Evolutionary conservation across 352 stramenopile species (phyloP).

Genomic region (Phytopythium kandeliae): DNA sequence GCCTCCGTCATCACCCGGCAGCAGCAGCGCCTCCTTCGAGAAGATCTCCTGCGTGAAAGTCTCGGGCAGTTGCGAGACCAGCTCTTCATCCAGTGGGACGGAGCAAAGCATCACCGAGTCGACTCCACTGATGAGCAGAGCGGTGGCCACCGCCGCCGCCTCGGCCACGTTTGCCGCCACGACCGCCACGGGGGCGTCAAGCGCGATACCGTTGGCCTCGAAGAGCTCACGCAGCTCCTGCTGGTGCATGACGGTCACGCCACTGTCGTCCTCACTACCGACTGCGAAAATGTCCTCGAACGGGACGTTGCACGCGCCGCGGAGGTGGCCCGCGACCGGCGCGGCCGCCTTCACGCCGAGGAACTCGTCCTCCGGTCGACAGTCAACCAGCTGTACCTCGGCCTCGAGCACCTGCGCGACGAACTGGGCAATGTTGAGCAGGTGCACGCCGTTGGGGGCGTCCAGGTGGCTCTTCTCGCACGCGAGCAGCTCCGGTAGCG

Average conservation of each 20-base stretch:
- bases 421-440: constrained; percentile 19
- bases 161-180: constrained; percentile 37
- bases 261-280: constrained; percentile 17
- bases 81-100: constrained; percentile 27
- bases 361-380: constrained; percentile 36
- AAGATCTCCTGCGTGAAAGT: constrained; percentile 43
- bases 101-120: constrained; percentile 29
- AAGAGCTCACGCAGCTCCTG: constrained; percentile 38
- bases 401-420: constrained; percentile 22
- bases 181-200: constrained; percentile 33
- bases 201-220: constrained; percentile 30
- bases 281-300: constrained; percentile 41
- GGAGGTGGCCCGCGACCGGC: constrained; percentile 52
- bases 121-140: constrained; percentile 34
- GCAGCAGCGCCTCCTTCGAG: constrained; percentile 30
- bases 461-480: constrained; percentile 30
- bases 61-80: constrained; percentile 30
- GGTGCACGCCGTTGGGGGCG: constrained; percentile 14
- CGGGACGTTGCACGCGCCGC: constrained; percentile 40
- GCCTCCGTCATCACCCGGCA: constrained; percentile 28
- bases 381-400: constrained; percentile 46
- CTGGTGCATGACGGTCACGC: constrained; percentile 23
- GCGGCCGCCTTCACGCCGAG: constrained; percentile 29
- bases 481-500: constrained; percentile 34
- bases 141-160: constrained; percentile 58